phyloP scores from a whole-genome alignment of 2,329 filamentous ascomycete genomes.

The Penicillium brasilianum region DNA sequence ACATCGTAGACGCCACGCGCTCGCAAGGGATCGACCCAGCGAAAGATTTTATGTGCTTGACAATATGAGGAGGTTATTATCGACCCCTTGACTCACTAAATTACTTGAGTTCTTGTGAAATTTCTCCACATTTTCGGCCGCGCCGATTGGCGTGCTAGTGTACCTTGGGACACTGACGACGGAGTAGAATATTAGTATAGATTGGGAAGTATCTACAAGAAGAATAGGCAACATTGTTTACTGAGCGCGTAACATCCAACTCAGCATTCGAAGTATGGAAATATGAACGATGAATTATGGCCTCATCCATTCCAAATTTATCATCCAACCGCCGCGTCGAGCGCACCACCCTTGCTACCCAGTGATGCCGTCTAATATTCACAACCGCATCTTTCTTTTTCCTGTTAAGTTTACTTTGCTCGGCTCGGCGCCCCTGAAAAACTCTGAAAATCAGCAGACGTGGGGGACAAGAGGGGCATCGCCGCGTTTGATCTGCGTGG shows the following conservation, averaged over 20 bases:
- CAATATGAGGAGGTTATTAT: neutral
- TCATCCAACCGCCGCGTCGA: neutral
- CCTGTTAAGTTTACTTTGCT: neutral
- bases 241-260: neutral
- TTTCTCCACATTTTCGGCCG: no score
- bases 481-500: slow-evolving; percentile 2
- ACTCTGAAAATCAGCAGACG: slow-evolving; percentile 2
- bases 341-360: slow-evolving; percentile 15
- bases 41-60: neutral
- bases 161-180: neutral
- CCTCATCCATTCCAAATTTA: neutral
- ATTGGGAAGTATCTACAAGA: neutral
- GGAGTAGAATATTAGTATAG: neutral
- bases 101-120: no score
- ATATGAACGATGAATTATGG: slow-evolving; percentile 1
- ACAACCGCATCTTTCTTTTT: neutral
- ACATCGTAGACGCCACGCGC: slow-evolving; percentile 27
- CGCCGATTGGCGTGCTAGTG: no score
- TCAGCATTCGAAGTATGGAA: neutral
- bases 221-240: no score
- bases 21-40: slow-evolving; percentile 14
- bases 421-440: neutral
- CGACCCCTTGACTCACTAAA: no score
- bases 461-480: neutral
- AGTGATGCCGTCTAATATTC: slow-evolving; percentile 7